A percentile compares a stretch with the other conserved stretches of the same genome.
Conservation (phyloP, 768 basidiomycete species). For the Russula emetica region DNA sequence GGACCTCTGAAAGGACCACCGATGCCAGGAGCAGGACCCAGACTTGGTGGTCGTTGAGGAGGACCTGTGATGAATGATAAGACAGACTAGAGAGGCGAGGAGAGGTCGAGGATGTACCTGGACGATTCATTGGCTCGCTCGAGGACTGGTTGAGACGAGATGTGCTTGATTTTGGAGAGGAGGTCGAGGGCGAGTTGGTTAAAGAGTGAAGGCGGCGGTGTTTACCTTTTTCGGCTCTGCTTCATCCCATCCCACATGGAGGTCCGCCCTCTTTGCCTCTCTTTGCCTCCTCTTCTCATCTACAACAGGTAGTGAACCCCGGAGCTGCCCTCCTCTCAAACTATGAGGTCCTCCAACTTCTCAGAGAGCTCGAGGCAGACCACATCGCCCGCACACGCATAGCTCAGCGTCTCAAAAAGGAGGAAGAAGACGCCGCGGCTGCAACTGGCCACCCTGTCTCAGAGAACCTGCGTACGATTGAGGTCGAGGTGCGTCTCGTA, state of each 20-base stretch:
- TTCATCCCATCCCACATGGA: conserved; percentile 15
- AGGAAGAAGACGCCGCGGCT: conserved; percentile 46
- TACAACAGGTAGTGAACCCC: conserved; percentile 55
- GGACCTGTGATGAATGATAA: conserved; percentile 48
- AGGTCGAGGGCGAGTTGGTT: not conserved
- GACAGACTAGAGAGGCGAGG: not conserved
- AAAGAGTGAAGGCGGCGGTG: conserved; percentile 6
- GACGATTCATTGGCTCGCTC: conserved; percentile 35
- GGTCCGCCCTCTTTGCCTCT: not conserved
- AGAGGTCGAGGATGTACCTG: conserved; percentile 31
- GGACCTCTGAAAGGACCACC: conserved; percentile 59
- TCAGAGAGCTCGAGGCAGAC: conserved; percentile 72
- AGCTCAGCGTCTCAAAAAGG: conserved; percentile 70
- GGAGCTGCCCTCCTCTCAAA: conserved; percentile 84
- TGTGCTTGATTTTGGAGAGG: not conserved
- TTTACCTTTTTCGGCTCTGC: conserved; percentile 18
- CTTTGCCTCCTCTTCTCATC: not conserved
- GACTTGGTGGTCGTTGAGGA: conserved; percentile 74
- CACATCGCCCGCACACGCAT: conserved; percentile 66
- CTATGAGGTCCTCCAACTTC: conserved; percentile 74
- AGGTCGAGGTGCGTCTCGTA: conserved; percentile 63
- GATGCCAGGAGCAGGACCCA: conserved; percentile 59
- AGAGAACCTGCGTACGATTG: conserved; percentile 80
- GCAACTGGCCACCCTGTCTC: conserved; percentile 45
- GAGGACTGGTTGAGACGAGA: not conserved